Conservation (phyloP, 192 early-diverging fungal genomes). For the Thamnidium elegans region DNA sequence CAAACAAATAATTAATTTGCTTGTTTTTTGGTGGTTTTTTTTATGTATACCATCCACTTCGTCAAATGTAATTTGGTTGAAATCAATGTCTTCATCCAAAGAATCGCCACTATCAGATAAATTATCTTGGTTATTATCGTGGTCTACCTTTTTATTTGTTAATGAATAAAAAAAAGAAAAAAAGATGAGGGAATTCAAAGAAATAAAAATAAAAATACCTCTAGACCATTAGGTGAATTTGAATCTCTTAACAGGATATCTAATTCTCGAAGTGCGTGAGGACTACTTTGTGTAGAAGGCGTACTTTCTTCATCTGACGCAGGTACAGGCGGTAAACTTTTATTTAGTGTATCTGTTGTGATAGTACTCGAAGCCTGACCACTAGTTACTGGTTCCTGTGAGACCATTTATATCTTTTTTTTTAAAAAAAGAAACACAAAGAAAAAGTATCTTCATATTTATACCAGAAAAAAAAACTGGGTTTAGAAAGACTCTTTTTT, state of each 20-base stretch:
- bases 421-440: too few relatives aligned
- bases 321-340: constrained; percentile 6
- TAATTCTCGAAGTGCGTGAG: constrained; percentile 4
- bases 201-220: neutral
- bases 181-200: neutral
- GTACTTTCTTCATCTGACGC: neutral
- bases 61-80: constrained; percentile 50
- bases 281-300: neutral
- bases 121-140: constrained; percentile 2
- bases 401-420: too few relatives aligned
- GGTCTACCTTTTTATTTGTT: neutral
- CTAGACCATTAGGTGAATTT: neutral
- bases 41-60: constrained; percentile 52
- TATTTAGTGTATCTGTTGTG: neutral
- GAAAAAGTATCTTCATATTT: too few relatives aligned
- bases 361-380: too few relatives aligned
- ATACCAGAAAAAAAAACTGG: neutral
- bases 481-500: neutral
- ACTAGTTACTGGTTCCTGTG: too few relatives aligned
- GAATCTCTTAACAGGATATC: constrained; percentile 10
- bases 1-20: neutral
- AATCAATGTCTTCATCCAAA: constrained; percentile 30
- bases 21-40: neutral
- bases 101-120: constrained; percentile 1
- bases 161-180: neutral